Evolutionary conservation across 2,329 filamentous ascomycete species (phyloP).

Genomic region (Chaetomium sp.): DNA sequence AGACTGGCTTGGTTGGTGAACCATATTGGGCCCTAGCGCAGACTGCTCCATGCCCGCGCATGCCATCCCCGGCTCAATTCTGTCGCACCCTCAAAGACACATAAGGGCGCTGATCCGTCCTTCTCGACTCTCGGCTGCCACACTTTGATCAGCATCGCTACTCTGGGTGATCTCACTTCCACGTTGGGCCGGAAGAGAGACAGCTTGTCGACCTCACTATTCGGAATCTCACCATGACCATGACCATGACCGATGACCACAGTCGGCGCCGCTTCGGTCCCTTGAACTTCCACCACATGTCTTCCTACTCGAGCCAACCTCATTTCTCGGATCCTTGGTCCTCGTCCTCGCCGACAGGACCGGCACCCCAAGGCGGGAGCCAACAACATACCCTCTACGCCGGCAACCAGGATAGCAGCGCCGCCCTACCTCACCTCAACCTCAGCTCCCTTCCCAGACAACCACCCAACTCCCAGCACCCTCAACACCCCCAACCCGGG

Average conservation of each 20-base stretch:
- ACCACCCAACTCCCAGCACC: constrained; percentile 31
- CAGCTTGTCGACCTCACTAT: constrained; percentile 13
- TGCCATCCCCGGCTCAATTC: constrained; percentile 34
- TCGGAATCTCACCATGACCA: constrained; percentile 16
- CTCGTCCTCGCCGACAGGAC: constrained; percentile 54
- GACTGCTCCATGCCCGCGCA: constrained; percentile 35
- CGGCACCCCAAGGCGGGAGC: constrained; percentile 50
- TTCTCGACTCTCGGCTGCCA: constrained; percentile 32
- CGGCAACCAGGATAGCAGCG: constrained; percentile 52
- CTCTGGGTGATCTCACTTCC: constrained; percentile 33
- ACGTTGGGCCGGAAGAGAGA: constrained; percentile 22
- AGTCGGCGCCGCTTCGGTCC: constrained; percentile 80
- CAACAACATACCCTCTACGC: constrained; percentile 63
- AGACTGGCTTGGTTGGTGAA: constrained; percentile 43
- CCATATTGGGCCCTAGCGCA: constrained; percentile 44
- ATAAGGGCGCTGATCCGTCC: constrained; percentile 64
- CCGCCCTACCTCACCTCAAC: constrained; percentile 59
- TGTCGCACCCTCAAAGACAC: constrained; percentile 50
- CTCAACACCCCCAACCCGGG: constrained; percentile 46
- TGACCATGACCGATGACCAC: constrained; percentile 55
- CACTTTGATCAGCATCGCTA: constrained; percentile 51
- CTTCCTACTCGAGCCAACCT: constrained; percentile 64
- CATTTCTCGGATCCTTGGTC: constrained; percentile 93
- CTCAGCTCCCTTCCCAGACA: constrained; percentile 61
- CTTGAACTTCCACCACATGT: constrained; percentile 79